Conservation (phyloP, 2,329 filamentous ascomycete species). For the Helotiales sp. region DNA sequence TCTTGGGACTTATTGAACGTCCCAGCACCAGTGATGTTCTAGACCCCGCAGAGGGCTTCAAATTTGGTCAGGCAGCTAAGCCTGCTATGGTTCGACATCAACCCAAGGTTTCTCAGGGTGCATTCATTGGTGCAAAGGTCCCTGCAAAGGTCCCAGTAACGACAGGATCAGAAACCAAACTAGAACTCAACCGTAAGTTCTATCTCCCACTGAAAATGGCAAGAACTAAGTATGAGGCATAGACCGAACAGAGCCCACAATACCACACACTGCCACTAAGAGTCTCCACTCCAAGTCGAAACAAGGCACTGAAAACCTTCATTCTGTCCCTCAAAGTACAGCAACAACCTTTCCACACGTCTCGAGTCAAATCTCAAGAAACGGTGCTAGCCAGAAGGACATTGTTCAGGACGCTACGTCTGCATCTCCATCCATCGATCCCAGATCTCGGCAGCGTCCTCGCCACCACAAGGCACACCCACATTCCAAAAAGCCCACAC, state of each 20-base stretch:
- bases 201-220: too few relatives aligned
- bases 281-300: background rate
- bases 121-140: background rate
- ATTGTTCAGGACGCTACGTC: background rate
- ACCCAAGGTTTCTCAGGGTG: background rate
- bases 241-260: background rate
- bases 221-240: background rate
- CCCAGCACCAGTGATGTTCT: background rate
- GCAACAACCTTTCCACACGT: background rate
- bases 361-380: background rate
- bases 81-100: background rate
- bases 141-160: too few relatives aligned
- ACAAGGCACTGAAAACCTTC: background rate
- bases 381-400: background rate
- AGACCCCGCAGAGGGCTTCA: background rate
- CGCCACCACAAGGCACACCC: background rate
- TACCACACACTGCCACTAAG: background rate
- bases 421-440: background rate
- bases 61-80: background rate
- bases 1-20: background rate
- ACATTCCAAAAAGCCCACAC: background rate
- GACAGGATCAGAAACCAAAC: too few relatives aligned
- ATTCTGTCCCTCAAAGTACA: background rate
- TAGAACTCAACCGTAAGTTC: background rate
- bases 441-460: background rate